Percentiles rank a stretch among this genome's conserved stretches.
These are phyloP conservation scores for Cladophialophora carrionii DNA, from an alignment of 2,329 filamentous ascomycete genomes.

Conservation along the genomic window DNA sequence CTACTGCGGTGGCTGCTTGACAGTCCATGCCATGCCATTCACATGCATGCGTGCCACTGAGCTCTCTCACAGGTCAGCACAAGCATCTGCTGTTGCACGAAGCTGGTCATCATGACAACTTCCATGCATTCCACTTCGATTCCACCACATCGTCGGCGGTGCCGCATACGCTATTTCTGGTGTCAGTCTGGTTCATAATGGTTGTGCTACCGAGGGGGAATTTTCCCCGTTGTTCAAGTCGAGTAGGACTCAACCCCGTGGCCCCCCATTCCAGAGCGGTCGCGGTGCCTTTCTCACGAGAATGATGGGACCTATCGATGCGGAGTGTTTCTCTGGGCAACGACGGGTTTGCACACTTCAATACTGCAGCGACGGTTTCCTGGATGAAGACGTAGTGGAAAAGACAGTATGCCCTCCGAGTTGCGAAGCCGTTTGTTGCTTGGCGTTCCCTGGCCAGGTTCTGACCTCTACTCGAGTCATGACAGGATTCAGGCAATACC, in stretches of 20 bases:
- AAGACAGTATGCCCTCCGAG: neutral
- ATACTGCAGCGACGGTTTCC: neutral
- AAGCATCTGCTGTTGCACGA: neutral
- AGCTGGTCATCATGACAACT: slow-evolving; percentile 14
- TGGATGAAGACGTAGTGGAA: neutral
- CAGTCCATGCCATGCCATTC: neutral
- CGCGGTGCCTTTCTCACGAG: neutral
- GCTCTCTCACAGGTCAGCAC: neutral
- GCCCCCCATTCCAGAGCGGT: neutral
- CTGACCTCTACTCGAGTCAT: neutral
- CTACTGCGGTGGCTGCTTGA: too few species aligned
- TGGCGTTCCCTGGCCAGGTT: neutral
- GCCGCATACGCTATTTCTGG: neutral
- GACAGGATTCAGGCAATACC: neutral
- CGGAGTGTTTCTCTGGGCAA: neutral
- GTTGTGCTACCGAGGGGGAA: neutral
- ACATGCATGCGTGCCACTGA: neutral
- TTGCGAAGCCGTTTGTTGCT: neutral
- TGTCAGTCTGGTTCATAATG: neutral
- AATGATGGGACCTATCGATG: neutral
- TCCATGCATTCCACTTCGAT: slow-evolving; percentile 1
- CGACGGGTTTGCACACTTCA: neutral
- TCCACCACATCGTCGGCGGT: neutral
- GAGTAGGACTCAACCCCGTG: neutral
- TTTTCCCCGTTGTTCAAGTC: slow-evolving; percentile 4